Conservation (phyloP, 2,329 filamentous ascomycete genomes). For the Thelonectria blattea region DNA sequence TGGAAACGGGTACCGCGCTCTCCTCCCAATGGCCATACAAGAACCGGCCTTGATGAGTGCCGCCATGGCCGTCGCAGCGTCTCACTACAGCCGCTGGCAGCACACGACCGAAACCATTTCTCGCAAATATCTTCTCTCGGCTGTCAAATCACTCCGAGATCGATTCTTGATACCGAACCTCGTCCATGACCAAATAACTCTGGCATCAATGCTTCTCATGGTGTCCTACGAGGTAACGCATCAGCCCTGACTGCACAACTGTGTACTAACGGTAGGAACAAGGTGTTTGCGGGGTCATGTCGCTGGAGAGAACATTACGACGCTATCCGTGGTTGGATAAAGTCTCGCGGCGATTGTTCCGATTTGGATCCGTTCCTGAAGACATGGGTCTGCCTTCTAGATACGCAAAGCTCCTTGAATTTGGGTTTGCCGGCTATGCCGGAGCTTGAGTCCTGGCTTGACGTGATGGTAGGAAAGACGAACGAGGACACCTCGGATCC, state of each 20-base stretch:
- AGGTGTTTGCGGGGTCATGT: conserved; percentile 21
- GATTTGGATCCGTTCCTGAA: conserved; percentile 19
- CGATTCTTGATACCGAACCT: conserved; percentile 12
- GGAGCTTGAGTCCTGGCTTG: conserved; percentile 16
- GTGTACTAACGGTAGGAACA: background rate
- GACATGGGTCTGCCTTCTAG: conserved; percentile 21
- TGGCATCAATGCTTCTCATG: conserved; percentile 17
- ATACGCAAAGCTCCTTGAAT: conserved; percentile 18
- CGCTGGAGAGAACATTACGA: conserved; percentile 19
- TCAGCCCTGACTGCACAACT: no score
- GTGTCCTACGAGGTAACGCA: conserved; percentile 15
- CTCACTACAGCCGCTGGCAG: conserved; percentile 22
- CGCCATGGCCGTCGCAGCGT: conserved; percentile 9
- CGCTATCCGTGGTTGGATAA: conserved; percentile 20
- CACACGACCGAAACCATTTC: conserved; percentile 7
- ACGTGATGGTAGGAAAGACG: background rate
- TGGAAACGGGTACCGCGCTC: conserved; percentile 7
- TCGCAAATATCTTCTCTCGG: conserved; percentile 8
- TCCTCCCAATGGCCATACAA: conserved; percentile 5
- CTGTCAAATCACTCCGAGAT: background rate
- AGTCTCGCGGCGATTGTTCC: conserved; percentile 7
- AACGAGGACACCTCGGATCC: background rate
- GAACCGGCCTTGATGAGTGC: conserved; percentile 15
- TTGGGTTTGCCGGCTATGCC: conserved; percentile 8
- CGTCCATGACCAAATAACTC: conserved; percentile 2